Base-by-base conservation (phyloP, 139 green algal species). In the Tetraselmis striata region DNA sequence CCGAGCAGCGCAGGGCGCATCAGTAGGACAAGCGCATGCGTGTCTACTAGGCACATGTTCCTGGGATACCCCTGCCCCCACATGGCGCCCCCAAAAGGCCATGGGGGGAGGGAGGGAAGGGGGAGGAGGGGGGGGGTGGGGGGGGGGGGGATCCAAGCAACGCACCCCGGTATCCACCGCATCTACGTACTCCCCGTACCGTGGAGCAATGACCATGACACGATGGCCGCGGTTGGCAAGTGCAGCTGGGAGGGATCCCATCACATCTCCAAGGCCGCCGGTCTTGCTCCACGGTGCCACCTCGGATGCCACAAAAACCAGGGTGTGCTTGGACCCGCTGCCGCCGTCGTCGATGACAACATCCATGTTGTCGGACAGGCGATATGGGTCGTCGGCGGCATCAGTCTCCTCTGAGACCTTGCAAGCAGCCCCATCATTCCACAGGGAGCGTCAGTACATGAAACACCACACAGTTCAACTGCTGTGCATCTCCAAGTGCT, bases 251-350 rank as follows among this genome's bases (percentile, higher is more conserved):
- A 96, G 86, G 0, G 88, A 92, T 1, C 91, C 92, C 74, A 93
- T 88, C 27, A 98, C 95, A 78, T 98, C 95, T 2, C 95, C 95
- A 80, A 98, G 92, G 28, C 95, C 95, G 18, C 95, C 95, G 1
- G 95, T 98, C 87, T 98, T 98, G 84, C 85, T 92, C 89, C 92
- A 98, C 5, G 95, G 95, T 1, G 93, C 94, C 1, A 90, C 94
- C 84, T 95, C 92, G 32, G 90, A 86, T n/a, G 88, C 87, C 29
- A 94, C 90, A 79, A 95, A 89, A 29, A 95, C 87, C 27, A 95
- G 32, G 82, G 11, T 67, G 45, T 67, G 45, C 18, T 18, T 67
- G 11, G 18, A 5, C 5, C 45, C 45, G 18, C 45, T 67, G 18
- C 18, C 45, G 18, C 45, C 45, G 45, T 67, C 45, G 45, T 67